Evolutionary conservation across 208 protist genomes (phyloP).

Genomic region (Leishmania arabica): DNA sequence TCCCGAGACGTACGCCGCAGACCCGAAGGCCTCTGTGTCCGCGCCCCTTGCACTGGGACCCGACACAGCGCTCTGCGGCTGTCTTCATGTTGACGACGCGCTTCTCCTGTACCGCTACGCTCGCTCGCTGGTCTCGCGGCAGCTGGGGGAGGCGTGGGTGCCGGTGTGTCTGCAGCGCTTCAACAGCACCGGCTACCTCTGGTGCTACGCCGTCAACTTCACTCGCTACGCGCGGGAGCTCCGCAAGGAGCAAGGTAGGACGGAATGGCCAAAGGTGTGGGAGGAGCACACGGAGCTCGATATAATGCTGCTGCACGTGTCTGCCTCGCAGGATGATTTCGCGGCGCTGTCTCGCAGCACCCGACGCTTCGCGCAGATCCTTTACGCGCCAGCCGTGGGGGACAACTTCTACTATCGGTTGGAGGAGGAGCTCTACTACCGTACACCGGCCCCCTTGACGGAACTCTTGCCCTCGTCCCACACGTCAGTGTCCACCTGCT

Average conservation of each 20-base stretch:
- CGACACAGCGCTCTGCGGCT: conserved; percentile 16
- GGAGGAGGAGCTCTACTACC: conserved; percentile 31
- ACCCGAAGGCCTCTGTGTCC: background rate
- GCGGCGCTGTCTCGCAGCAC: conserved; percentile 21
- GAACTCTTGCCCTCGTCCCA: conserved; percentile 21
- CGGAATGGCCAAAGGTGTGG: conserved; percentile 26
- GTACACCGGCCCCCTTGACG: conserved; percentile 20
- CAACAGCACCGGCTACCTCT: conserved; percentile 77
- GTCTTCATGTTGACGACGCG: conserved; percentile 54
- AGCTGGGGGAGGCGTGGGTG: conserved; percentile 69
- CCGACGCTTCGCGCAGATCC: conserved; percentile 14
- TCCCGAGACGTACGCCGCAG: conserved; percentile 23
- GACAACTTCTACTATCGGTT: conserved; percentile 23
- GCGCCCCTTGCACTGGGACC: conserved; percentile 16
- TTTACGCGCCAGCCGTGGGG: conserved; percentile 22
- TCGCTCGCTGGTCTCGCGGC: conserved; percentile 42
- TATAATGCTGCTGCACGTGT: conserved; percentile 52
- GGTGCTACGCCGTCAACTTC: conserved; percentile 65
- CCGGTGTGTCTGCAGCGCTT: conserved; percentile 77
- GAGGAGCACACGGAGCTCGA: conserved; percentile 20
- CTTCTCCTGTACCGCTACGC: conserved; percentile 69
- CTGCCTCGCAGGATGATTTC: conserved; percentile 45
- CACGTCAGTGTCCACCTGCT: background rate
- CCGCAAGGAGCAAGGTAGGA: conserved; percentile 12
- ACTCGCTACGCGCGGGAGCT: conserved; percentile 22